These are phyloP conservation scores for Penicillium decumbens DNA, from an alignment of 2,329 filamentous ascomycete genomes.

Conservation along the genomic window DNA sequence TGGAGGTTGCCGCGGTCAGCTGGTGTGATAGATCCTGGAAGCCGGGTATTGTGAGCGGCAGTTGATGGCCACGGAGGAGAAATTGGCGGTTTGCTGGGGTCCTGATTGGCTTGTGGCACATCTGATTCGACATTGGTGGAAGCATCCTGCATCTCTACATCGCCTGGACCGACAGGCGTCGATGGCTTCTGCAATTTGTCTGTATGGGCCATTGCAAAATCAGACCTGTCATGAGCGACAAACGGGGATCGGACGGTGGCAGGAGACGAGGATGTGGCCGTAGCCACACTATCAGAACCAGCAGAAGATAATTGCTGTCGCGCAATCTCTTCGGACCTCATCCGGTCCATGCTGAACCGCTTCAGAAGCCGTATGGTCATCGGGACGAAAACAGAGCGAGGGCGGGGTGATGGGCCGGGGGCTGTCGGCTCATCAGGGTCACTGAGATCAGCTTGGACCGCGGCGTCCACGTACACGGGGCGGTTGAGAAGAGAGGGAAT, in stretches of 20 bases:
- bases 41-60: slow-evolving; percentile 34
- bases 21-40: slow-evolving; percentile 21
- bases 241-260: slow-evolving; percentile 8
- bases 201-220: slow-evolving; percentile 4
- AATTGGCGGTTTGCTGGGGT: slow-evolving; percentile 19
- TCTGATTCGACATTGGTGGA: background rate
- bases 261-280: slow-evolving; percentile 16
- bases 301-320: slow-evolving; percentile 20
- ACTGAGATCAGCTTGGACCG: slow-evolving; percentile 45
- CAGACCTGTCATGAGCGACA: slow-evolving; percentile 1
- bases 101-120: slow-evolving; percentile 3
- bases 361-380: slow-evolving; percentile 42
- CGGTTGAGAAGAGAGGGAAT: slow-evolving; percentile 24
- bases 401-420: slow-evolving; percentile 14
- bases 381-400: slow-evolving; percentile 35
- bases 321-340: slow-evolving; percentile 31
- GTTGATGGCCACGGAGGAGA: slow-evolving; percentile 37
- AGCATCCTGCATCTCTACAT: slow-evolving; percentile 48
- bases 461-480: slow-evolving; percentile 39
- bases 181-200: slow-evolving; percentile 1
- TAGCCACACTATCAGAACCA: slow-evolving; percentile 13
- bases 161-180: slow-evolving; percentile 22
- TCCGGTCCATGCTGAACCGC: slow-evolving; percentile 41
- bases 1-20: slow-evolving; percentile 22
- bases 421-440: slow-evolving; percentile 28